Conservation (phyloP, 208 protist genomes). For the Blastocrithidia nonstop region DNA sequence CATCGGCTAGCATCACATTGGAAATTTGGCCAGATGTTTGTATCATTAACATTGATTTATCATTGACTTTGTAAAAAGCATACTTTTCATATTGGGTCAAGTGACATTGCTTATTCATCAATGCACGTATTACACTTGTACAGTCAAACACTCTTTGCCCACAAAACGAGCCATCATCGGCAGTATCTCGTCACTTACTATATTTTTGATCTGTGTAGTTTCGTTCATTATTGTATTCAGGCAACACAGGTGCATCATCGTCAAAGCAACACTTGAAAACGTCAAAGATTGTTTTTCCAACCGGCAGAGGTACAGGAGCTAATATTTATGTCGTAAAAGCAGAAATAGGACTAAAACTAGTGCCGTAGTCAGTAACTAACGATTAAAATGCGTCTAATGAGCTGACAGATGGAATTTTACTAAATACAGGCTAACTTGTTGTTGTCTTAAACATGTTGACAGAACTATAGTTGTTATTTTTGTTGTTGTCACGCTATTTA, state of each 20-base stretch:
- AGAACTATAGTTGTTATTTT: not conserved
- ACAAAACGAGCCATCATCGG: constrained; percentile 17
- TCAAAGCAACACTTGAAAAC: constrained; percentile 50
- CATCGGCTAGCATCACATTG: constrained; percentile 39
- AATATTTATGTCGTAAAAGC: constrained; percentile 40
- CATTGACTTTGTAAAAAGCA: constrained; percentile 31
- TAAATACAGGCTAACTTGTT: too few relatives aligned
- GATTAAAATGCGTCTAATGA: constrained; percentile 31
- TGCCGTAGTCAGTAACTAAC: constrained; percentile 43
- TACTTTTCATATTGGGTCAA: constrained; percentile 52
- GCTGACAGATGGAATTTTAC: constrained; percentile 21
- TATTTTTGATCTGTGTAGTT: constrained; percentile 32
- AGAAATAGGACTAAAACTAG: constrained; percentile 22
- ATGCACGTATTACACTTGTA: constrained; percentile 31
- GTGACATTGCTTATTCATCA: constrained; percentile 29
- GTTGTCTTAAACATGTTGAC: not conserved
- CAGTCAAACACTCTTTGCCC: constrained; percentile 38
- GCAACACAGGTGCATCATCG: constrained; percentile 20
- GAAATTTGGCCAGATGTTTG: constrained; percentile 44
- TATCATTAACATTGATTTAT: constrained; percentile 24
- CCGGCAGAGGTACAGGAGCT: constrained; percentile 19
- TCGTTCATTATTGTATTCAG: constrained; percentile 21
- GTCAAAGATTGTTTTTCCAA: constrained; percentile 25
- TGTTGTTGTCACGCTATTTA: constrained; percentile 2
- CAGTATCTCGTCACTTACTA: constrained; percentile 24